phyloP scores from a whole-genome alignment of 2,329 filamentous ascomycete genomes.

The Scedosporium dehoogii region DNA sequence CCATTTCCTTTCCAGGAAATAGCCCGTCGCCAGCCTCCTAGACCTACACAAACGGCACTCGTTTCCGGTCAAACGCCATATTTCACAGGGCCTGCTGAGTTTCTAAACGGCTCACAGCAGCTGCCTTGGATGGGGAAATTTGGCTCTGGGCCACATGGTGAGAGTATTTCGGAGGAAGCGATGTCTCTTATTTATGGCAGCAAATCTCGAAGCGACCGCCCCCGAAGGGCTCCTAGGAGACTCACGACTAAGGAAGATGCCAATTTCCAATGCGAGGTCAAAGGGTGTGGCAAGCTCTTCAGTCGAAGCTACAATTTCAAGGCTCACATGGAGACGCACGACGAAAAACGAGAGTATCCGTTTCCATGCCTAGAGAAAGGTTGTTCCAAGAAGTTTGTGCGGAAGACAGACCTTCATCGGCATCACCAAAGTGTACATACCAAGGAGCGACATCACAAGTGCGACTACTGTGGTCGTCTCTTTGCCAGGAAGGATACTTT shows the following conservation, averaged over 20 bases:
- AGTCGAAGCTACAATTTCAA: slow-evolving; percentile 80
- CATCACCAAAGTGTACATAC: slow-evolving; percentile 61
- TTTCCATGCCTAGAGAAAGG: slow-evolving; percentile 55
- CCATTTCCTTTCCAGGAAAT: no score
- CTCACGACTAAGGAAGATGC: slow-evolving; percentile 59
- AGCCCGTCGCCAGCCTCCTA: no score
- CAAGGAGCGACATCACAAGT: slow-evolving; percentile 60
- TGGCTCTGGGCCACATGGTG: neutral
- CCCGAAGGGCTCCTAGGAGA: slow-evolving; percentile 33
- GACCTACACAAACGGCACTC: neutral
- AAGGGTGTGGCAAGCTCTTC: slow-evolving; percentile 68
- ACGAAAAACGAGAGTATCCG: slow-evolving; percentile 60
- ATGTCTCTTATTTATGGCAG: neutral
- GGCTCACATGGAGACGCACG: slow-evolving; percentile 76
- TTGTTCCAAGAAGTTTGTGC: slow-evolving; percentile 68
- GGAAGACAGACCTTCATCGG: slow-evolving; percentile 67
- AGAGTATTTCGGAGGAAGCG: neutral
- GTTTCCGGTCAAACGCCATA: neutral
- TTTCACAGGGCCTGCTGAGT: neutral
- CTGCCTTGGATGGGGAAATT: neutral
- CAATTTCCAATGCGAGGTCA: slow-evolving; percentile 57
- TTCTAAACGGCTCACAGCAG: neutral
- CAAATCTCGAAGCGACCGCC: slow-evolving; percentile 12
- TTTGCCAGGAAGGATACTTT: slow-evolving; percentile 79
- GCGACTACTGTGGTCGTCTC: slow-evolving; percentile 57